Evolutionary conservation across 495 filamentous ascomycete genomes (phyloP), one percentile per base, ranked within the genome.

Genomic region (Podospora tetraspora): DNA sequence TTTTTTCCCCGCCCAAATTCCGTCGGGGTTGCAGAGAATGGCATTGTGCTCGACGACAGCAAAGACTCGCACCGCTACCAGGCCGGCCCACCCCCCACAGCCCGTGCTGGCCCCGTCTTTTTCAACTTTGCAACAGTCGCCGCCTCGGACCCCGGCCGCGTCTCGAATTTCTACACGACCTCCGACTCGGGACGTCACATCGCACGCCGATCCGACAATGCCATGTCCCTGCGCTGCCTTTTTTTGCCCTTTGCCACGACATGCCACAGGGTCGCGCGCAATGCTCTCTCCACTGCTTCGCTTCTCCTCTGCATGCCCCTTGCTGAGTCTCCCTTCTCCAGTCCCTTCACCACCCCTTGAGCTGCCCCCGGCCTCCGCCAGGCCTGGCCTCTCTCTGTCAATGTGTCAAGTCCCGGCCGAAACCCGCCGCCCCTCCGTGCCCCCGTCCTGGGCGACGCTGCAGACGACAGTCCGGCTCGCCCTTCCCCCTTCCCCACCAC

Each of bases 201-300:
- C 75, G 43, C 30, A 69, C 34, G 75, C 30, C 75, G 75, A 77
- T 77, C 75, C 73, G 75, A 77, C 75, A 73, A 71, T 70, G 61
- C 68, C 66, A 66, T 65, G 66, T 52, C 66, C 60, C 68, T 60
- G 23, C 27, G 67, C 64, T 66, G 68, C 59, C 32, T 21, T 60
- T 30, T 67, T 65, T 66, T 13, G 58, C 12, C 57, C 66, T 10
- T 60, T 68, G 23, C 25, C 25, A 25, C 25, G 25, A 25, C 25
- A 25, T 25, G 25, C 25, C 25, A 25, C 25, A 3, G 25, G 25
- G 63, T 61, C 60, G 23, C 29, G 24, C 25, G 29, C 59, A 57
- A 25, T 52, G 43, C 43, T 16, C 37, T 19, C 43, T 52, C 43
- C 13, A 29, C 19, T 37, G 7, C 16, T 63, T 57, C 52, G 30